Base-by-base conservation (phyloP, 2,329 filamentous ascomycete genomes). In the Albifimbria verrucaria region DNA sequence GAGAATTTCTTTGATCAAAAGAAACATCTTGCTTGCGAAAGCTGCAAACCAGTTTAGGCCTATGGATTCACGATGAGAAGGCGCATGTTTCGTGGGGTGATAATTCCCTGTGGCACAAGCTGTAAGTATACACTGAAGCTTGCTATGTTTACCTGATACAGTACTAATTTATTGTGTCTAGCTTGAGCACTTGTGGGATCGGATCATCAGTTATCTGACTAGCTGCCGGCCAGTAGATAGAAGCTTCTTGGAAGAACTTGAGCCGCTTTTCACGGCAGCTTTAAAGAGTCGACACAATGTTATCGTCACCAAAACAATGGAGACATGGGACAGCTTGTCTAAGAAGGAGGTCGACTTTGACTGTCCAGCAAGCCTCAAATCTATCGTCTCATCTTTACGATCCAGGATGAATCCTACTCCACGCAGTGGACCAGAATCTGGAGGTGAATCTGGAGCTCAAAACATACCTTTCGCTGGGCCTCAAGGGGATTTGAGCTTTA, bases 311-410 rank as follows among this genome's bases (percentile, higher is more conserved):
- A 76, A 64, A 63, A 71, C 77, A 18, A 69, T 75, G 36, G 71
- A 72, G 22, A 61, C 76, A 56, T 97, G 91, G 91, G 92, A 92
- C 59, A 66, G 70, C 0, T 80, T 86, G 0, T 91, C 90, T 62
- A 85, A 85, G 20, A 72, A 79, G 17, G 77, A 81, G 39, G 74
- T 82, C 3, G 71, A 72, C 5, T 64, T 91, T 2, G 71, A 81
- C 22, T 93, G 90, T 67, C 88, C 91, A 0, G 69, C 79, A 11
- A 74, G 74, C 25, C 74, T 96, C 5, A 83, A 85, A 60, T 69
- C 76, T 2, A 80, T 85, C 2, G 73, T 96, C 28, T 74, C 80
- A 23, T 80, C 79, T 17, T 69, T 92, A 12, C 77, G 79, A n/a
- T 70, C 78, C 1, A 75, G 81, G 50, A 69, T 77, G 11, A 77